Evolutionary conservation across 1,284 basidiomycete genomes (phyloP), one percentile per base, ranked within the genome.

Genomic region (Sphagnurus paluster): DNA sequence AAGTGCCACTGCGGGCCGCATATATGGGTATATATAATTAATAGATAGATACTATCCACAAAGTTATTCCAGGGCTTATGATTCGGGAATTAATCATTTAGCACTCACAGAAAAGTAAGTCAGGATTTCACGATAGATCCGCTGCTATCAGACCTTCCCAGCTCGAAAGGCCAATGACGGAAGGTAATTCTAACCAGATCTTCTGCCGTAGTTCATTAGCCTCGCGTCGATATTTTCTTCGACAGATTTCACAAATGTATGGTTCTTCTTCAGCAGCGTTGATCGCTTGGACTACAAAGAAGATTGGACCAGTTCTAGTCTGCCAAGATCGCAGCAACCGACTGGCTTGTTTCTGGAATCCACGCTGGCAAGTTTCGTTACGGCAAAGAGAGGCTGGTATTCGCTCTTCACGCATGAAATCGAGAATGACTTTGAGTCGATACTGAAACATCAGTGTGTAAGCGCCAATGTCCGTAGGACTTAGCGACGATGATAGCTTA

Each of bases 361-460:
- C 69, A 47, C 69, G 72, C 16, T 55, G 58, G 55, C 80, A 82
- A 36, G 54, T 36, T 9, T 49, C 39, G 45, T 55, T 51, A 38
- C 53, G 36, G 56, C 67, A 72, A 19, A 46, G 46, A 17, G 56
- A 42, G n/a, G 55, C 54, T 29, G 51, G 60, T 19, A 40, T 40
- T 16, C 56, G 66, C 28, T 67, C 64, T n/a, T 66, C 65, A 48
- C 76, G 75, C 17, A 76, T 64, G 54, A 82, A 83, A 33, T 75
- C 65, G n/a, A 78, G 63, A 42, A 78, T 68, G 23, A 71, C 44
- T 35, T 76, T 69, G 34, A 81, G 58, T 19, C 80, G 75, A 48
- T 75, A 66, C 59, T 83, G 80, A 59, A 72, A 80, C 74, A 83
- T 77, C 30, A 80, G 68, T 1, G 76, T 77, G 57, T 81, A 83